Evolutionary conservation across 2,329 filamentous ascomycete species (phyloP).

Genomic region (Paecilomyces fulvus): DNA sequence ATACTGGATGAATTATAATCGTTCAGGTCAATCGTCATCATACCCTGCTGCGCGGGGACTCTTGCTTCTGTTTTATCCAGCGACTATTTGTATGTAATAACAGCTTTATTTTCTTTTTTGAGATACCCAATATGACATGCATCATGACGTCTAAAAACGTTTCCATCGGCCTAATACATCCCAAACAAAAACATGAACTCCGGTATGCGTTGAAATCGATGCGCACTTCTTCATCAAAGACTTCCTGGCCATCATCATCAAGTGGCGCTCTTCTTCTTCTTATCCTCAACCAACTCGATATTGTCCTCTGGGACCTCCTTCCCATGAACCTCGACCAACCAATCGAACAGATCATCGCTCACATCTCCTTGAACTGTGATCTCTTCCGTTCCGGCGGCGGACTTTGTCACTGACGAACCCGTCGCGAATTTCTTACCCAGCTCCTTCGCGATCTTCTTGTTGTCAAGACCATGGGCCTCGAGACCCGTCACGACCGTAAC

Average conservation of each 20-base stretch:
- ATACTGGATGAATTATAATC: background rate
- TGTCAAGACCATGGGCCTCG: conserved; percentile 80
- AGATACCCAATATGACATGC: background rate
- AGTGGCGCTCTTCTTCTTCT: conserved; percentile 58
- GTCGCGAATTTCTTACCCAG: conserved; percentile 98
- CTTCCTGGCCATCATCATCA: background rate
- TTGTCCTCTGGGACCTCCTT: conserved; percentile 89
- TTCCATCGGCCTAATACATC: background rate
- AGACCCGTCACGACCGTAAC: conserved; percentile 88
- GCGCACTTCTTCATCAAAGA: background rate
- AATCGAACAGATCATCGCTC: conserved; percentile 88
- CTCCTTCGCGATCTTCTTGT: conserved; percentile 95
- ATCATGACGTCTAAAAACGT: background rate
- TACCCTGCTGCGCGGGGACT: background rate
- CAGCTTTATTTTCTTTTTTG: conserved; percentile 3
- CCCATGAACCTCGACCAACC: conserved; percentile 72
- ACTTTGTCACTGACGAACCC: conserved; percentile 84
- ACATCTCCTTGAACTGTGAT: conserved; percentile 97
- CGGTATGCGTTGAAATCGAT: background rate
- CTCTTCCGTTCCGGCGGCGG: conserved; percentile 77
- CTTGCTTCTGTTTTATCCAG: background rate
- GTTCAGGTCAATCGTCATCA: background rate
- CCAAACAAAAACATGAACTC: background rate
- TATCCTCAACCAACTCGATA: conserved; percentile 89
- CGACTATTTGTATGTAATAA: background rate